Evolutionary conservation across 2,329 filamentous ascomycete genomes (phyloP).

Genomic region (Aspergillus sp.): DNA sequence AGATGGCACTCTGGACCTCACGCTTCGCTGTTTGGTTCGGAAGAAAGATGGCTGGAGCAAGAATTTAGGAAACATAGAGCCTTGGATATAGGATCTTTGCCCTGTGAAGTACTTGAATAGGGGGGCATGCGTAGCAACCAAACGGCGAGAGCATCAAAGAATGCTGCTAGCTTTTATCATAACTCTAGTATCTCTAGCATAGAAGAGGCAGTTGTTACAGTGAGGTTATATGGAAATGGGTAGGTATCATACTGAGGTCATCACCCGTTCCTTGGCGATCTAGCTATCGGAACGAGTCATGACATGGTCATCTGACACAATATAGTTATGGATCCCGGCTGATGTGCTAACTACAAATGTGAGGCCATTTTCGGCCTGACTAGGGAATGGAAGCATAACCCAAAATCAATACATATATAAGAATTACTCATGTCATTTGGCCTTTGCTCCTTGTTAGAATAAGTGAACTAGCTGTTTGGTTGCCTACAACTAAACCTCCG

Average conservation of each 20-base stretch:
- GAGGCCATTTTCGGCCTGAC: not conserved
- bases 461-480: not conserved
- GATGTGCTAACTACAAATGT: not conserved
- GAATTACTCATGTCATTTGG: not conserved
- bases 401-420: not conserved
- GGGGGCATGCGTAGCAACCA: not conserved
- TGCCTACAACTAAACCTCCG: slow-evolving; percentile 70
- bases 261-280: not conserved
- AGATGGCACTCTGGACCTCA: slow-evolving; percentile 13
- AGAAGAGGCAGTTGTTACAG: not conserved
- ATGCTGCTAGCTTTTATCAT: too few relatives aligned
- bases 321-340: not conserved
- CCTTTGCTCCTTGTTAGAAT: not conserved
- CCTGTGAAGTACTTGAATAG: not conserved
- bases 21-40: slow-evolving; percentile 34
- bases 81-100: not conserved
- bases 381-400: not conserved
- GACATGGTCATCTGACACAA: not conserved
- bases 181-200: not conserved
- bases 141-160: not conserved
- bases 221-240: not conserved
- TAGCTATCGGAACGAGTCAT: not conserved
- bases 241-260: slow-evolving; percentile 4
- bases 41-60: slow-evolving; percentile 53
- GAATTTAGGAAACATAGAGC: slow-evolving; percentile 52